Base-by-base conservation (phyloP, 441 rosid species). In the Populus tomentosa region DNA sequence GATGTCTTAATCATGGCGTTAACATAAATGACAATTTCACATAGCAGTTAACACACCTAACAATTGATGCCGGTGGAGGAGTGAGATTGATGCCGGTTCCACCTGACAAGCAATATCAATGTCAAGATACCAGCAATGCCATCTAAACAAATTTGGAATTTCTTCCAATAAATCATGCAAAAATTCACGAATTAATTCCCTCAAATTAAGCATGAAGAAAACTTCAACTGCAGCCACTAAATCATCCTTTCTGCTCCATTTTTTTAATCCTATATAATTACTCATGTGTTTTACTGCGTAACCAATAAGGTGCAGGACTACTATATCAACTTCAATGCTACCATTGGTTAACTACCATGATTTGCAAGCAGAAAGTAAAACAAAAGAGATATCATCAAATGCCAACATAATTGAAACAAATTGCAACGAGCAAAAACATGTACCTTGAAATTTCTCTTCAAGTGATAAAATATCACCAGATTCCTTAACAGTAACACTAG, bases 1-100 rank as follows among this genome's bases (percentile, higher is more conserved):
- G 21, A 56, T 56, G 23, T 20, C 3, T 56, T 56, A 56, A 20
- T 56, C 62, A 20, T 56, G 62, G 23, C 62, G 20, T 20, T 63
- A 36, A 28, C n/a, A 40, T 11, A 71, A 50, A 69, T 2, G 5
- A 38, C 21, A 67, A 23, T 61, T 80, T 62, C 8, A 40, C 21
- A n/a, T 72, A 53, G 53, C 72, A 66, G 14, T 64, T 70, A 78
- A 85, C 92, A 80, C 81, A 91, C 99, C 99, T 89, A 80, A 95
- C 90, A 78, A 94, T 91, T 69, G 98, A 86, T 69, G 84, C 72
- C 8, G 99, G 99, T 21, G 98, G 98, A 33, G 99, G 99, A 73
- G 97, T 95, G 77, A 95, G 93, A 80, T 95, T 95, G 84, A 95
- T 92, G 88, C 98, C 99, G 72, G 98, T 95, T 86, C 99, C 98